Evolutionary conservation across 164 flowering plant genomes (phyloP).

Genomic region (Annona squamosa): DNA sequence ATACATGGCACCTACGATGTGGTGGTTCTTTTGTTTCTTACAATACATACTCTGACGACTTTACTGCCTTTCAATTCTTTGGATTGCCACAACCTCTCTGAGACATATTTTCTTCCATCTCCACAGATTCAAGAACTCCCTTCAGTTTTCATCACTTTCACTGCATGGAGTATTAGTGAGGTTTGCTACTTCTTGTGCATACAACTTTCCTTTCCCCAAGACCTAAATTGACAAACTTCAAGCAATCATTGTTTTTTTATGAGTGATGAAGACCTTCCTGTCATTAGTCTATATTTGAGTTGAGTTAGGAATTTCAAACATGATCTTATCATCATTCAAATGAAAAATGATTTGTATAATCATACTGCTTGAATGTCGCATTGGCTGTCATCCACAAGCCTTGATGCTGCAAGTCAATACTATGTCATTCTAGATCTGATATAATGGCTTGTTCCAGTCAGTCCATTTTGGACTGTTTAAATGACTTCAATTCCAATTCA

Average conservation of each 20-base stretch:
- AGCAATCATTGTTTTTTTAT: neutral
- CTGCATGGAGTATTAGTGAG: slow-evolving; percentile 76
- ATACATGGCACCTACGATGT: neutral
- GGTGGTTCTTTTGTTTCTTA: neutral
- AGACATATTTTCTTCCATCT: slow-evolving; percentile 1
- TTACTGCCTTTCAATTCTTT: neutral
- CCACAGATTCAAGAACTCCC: slow-evolving; percentile 65
- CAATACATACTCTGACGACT: no score
- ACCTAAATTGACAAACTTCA: neutral
- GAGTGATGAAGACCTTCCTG: neutral
- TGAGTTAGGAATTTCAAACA: neutral
- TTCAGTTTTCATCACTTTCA: slow-evolving; percentile 63
- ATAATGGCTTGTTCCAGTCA: neutral
- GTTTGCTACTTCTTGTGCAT: slow-evolving; percentile 24
- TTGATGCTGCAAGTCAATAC: neutral
- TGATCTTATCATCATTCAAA: neutral
- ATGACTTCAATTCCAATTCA: neutral
- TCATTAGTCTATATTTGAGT: neutral
- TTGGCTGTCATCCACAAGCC: neutral
- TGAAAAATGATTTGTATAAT: neutral
- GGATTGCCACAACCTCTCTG: neutral
- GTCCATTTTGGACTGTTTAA: neutral
- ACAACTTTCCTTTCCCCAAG: neutral
- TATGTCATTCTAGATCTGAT: neutral
- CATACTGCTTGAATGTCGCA: neutral